Conservation (phyloP, 495 filamentous ascomycete species). For the Penicillium cinerascens region DNA sequence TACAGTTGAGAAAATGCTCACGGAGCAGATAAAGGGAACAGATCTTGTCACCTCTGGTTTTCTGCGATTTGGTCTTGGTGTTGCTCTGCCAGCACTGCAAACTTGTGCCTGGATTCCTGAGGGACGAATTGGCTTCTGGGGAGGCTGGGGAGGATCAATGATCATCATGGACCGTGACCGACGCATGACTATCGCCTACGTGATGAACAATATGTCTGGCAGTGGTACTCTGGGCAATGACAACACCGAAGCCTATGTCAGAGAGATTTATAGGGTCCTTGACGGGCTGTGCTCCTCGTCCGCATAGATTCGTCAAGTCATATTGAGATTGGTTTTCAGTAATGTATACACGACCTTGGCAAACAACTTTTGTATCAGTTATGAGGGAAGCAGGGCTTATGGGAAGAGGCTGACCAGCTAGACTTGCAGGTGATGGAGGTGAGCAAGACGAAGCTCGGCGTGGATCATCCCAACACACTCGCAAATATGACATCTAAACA, state of each 20-base stretch:
- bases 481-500: no score
- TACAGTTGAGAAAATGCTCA: no score
- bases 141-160: conserved; percentile 43
- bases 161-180: conserved; percentile 41
- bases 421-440: no score
- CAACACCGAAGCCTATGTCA: conserved; percentile 28
- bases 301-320: no score
- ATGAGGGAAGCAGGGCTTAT: no score
- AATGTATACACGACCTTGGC: no score
- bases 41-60: conserved; percentile 32
- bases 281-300: no score
- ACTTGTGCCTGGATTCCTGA: conserved; percentile 25
- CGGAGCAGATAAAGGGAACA: conserved; percentile 33
- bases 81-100: conserved; percentile 21
- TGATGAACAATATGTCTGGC: conserved; percentile 49
- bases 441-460: no score
- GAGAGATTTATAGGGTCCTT: conserved; percentile 34
- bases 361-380: no score
- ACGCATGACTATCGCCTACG: conserved; percentile 39
- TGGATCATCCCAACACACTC: no score
- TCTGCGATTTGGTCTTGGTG: conserved; percentile 39
- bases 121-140: conserved; percentile 38
- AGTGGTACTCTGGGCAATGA: conserved; percentile 27
- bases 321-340: no score
- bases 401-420: no score